These are phyloP conservation scores for Boletus smithii DNA, from an alignment of 1,284 basidiomycete species.

Conservation along the genomic window DNA sequence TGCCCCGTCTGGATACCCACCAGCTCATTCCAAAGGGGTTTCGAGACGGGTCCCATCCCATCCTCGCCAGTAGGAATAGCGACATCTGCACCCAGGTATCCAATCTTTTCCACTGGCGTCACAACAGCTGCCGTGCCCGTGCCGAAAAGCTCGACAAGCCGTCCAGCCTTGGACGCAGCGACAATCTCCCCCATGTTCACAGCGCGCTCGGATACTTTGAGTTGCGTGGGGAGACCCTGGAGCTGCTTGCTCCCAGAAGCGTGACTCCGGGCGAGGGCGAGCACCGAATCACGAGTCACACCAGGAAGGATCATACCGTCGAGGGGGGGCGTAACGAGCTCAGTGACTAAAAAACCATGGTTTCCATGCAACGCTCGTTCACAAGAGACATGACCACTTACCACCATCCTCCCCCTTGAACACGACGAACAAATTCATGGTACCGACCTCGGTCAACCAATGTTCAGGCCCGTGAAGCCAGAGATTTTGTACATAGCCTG, in stretches of 20 bases:
- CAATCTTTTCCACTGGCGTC: conserved; percentile 79
- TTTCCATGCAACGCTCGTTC: neutral
- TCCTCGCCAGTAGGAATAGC: conserved; percentile 81
- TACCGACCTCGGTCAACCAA: conserved; percentile 86
- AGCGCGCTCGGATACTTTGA: conserved; percentile 79
- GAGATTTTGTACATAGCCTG: conserved; percentile 92
- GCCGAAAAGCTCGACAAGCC: conserved; percentile 90
- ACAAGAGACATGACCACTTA: conserved; percentile 31
- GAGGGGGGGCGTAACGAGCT: conserved; percentile 89
- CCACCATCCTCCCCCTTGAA: conserved; percentile 75
- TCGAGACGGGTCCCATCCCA: conserved; percentile 86
- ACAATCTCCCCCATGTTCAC: conserved; percentile 90
- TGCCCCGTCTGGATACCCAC: conserved; percentile 88
- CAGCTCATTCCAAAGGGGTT: conserved; percentile 80
- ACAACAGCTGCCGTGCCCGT: conserved; percentile 90
- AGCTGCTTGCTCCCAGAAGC: conserved; percentile 54
- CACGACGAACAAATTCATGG: conserved; percentile 95
- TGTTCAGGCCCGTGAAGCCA: conserved; percentile 92
- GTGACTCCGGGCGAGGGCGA: conserved; percentile 80
- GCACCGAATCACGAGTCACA: conserved; percentile 91
- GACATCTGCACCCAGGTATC: conserved; percentile 85
- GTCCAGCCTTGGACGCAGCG: conserved; percentile 65
- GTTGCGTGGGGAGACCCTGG: conserved; percentile 59
- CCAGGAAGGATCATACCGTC: conserved; percentile 96
- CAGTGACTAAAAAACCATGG: conserved; percentile 48